Percentiles rank a stretch among this genome's conserved stretches.
Conservation (phyloP, 208 protist species). For the Acanthamoeba castellanii region DNA sequence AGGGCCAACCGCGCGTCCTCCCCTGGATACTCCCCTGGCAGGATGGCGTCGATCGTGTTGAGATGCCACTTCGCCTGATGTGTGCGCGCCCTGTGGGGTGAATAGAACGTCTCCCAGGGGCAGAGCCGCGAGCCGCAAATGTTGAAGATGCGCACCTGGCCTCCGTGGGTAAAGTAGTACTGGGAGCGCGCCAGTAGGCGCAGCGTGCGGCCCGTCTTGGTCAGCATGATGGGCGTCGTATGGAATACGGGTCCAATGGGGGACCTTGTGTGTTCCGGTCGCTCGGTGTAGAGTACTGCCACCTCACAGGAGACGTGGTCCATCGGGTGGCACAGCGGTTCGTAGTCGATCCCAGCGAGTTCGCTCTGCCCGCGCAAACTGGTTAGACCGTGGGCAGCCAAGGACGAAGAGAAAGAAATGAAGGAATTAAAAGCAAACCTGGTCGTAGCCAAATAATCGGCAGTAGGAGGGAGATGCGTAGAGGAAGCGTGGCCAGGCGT, state of each 20-base stretch:
- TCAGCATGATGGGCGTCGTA: not conserved
- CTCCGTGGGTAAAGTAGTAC: not conserved
- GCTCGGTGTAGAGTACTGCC: not conserved
- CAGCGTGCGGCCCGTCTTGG: not conserved
- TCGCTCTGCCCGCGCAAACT: not conserved
- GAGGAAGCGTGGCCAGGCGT: not conserved
- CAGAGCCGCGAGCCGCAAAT: not conserved
- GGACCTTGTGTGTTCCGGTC: not conserved
- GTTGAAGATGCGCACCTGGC: not conserved
- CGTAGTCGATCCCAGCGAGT: not conserved
- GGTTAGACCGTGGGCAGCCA: not conserved
- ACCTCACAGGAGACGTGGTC: not conserved
- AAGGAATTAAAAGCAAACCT: not conserved
- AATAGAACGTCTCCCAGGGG: not conserved
- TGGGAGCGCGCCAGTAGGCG: not conserved
- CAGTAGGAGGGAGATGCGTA: slow-evolving; percentile 12
- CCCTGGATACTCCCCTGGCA: not conserved
- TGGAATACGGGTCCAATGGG: not conserved
- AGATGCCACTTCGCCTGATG: not conserved
- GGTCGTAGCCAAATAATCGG: not conserved
- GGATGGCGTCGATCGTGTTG: not conserved
- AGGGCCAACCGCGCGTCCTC: not conserved
- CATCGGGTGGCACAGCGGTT: not conserved
- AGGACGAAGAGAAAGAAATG: not conserved
- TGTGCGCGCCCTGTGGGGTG: not conserved